These are phyloP conservation scores for Apiospora koreana DNA, from an alignment of 2,329 filamentous ascomycete species.

Conservation along the genomic window DNA sequence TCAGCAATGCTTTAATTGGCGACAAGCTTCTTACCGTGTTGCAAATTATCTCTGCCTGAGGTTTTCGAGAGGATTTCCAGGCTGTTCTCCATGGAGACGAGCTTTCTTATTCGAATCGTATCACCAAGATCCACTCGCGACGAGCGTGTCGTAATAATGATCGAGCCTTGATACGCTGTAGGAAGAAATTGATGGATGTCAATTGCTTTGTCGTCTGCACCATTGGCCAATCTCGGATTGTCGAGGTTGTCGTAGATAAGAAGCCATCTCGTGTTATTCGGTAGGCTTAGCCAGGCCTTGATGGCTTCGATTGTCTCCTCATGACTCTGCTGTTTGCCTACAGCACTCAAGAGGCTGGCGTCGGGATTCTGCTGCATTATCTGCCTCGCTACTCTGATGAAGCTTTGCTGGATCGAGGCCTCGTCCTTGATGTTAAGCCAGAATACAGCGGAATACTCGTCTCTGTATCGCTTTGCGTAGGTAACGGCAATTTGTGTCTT, in stretches of 20 bases:
- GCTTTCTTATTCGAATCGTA: slow-evolving; percentile 32
- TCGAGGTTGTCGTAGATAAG: slow-evolving; percentile 45
- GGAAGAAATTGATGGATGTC: slow-evolving; percentile 36
- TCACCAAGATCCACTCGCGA: slow-evolving; percentile 34
- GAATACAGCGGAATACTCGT: slow-evolving; percentile 40
- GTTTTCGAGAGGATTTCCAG: slow-evolving; percentile 32
- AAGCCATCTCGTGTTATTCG: slow-evolving; percentile 40
- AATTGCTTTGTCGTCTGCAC: slow-evolving; percentile 17
- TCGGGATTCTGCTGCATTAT: slow-evolving; percentile 19
- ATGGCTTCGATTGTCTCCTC: slow-evolving; percentile 33
- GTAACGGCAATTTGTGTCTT: slow-evolving; percentile 45
- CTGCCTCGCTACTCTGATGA: slow-evolving; percentile 17
- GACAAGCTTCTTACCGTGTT: slow-evolving; percentile 27
- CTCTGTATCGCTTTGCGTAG: slow-evolving; percentile 35
- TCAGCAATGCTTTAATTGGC: background rate
- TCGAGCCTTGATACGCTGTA: slow-evolving; percentile 37
- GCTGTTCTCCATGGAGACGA: slow-evolving; percentile 31
- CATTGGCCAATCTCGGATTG: slow-evolving; percentile 31
- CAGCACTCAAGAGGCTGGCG: slow-evolving; percentile 6
- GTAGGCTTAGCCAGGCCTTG: slow-evolving; percentile 37
- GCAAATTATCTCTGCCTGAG: slow-evolving; percentile 25
- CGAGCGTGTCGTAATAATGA: slow-evolving; percentile 42
- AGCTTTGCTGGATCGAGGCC: slow-evolving; percentile 18
- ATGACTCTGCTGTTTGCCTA: slow-evolving; percentile 16
- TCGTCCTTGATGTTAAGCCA: slow-evolving; percentile 43